phyloP scores from a whole-genome alignment of 768 basidiomycete genomes.

The Rhodocollybia butyracea region DNA sequence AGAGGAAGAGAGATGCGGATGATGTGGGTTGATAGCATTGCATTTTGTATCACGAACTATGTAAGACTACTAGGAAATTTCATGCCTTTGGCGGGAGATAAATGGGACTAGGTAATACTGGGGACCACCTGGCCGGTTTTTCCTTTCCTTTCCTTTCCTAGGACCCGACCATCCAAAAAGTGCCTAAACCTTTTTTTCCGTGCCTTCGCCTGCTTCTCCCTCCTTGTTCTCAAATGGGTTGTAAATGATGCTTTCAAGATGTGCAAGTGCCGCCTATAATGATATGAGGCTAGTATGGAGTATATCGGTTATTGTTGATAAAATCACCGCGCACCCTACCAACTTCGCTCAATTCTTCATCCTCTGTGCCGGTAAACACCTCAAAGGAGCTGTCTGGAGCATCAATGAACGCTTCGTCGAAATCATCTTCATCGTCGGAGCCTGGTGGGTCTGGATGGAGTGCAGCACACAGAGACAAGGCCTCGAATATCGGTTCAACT shows the following conservation, averaged over 20 bases:
- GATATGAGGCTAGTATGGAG: slow-evolving; percentile 65
- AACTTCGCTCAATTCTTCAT: slow-evolving; percentile 77
- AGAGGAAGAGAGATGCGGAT: slow-evolving; percentile 84
- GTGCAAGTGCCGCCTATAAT: slow-evolving; percentile 71
- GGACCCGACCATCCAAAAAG: no score
- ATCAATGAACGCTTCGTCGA: slow-evolving; percentile 56
- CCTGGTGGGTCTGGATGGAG: slow-evolving; percentile 70
- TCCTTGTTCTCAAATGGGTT: slow-evolving; percentile 35
- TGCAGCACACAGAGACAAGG: slow-evolving; percentile 81
- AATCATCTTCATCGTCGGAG: slow-evolving; percentile 44
- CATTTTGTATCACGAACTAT: neutral
- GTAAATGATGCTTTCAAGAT: slow-evolving; percentile 80
- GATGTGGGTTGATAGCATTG: slow-evolving; percentile 50
- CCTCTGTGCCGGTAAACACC: slow-evolving; percentile 52
- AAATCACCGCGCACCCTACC: slow-evolving; percentile 95
- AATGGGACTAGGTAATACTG: no score
- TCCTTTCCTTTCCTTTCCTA: no score
- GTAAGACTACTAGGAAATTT: neutral
- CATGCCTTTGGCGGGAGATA: no score
- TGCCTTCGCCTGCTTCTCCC: neutral
- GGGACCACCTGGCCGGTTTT: no score
- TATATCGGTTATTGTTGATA: slow-evolving; percentile 68
- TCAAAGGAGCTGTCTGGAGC: slow-evolving; percentile 48
- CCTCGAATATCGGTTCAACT: slow-evolving; percentile 87
- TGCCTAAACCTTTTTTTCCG: neutral